Evolutionary conservation across 192 early-diverging fungal genomes (phyloP).

Genomic region (Entomortierella lignicola): DNA sequence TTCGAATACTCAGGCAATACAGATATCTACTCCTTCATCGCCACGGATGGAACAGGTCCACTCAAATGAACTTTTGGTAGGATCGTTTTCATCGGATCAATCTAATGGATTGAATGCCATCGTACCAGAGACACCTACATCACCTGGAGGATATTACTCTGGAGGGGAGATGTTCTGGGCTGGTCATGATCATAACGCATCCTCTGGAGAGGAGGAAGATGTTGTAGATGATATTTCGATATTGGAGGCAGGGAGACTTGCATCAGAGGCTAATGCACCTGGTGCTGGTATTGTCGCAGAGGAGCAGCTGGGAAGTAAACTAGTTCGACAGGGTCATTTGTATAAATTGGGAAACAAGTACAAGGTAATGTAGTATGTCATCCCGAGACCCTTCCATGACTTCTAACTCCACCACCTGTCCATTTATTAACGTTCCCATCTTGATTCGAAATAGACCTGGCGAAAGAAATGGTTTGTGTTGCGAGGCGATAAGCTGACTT

Average conservation of each 20-base stretch:
- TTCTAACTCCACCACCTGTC: too few species aligned
- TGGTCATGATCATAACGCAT: not conserved
- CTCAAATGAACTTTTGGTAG: constrained; percentile 3
- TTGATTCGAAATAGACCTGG: constrained; percentile 55
- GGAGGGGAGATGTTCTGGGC: constrained; percentile 27
- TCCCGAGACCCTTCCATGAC: too few species aligned
- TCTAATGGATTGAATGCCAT: not conserved
- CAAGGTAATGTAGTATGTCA: too few species aligned
- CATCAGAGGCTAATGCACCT: constrained; percentile 31
- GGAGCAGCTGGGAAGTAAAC: constrained; percentile 58
- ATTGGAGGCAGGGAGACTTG: constrained; percentile 26
- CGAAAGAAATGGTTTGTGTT: constrained; percentile 74
- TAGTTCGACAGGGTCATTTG: constrained; percentile 62
- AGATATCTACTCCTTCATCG: constrained; percentile 21
- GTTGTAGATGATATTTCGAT: constrained; percentile 1
- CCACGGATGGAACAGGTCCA: constrained; percentile 32
- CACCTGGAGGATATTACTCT: constrained; percentile 24
- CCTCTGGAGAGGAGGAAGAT: constrained; percentile 36
- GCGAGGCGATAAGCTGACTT: constrained; percentile 63
- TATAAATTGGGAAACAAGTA: constrained; percentile 64
- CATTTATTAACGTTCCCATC: too few species aligned
- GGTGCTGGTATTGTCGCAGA: constrained; percentile 38
- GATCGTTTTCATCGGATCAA: constrained; percentile 23
- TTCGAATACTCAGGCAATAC: constrained; percentile 18
- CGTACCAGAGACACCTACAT: constrained; percentile 29